A percentile compares a stretch with the other conserved stretches of the same genome.
These are phyloP conservation scores for Inga leiocalycina DNA, from an alignment of 306 rosid species.

Conservation along the genomic window DNA sequence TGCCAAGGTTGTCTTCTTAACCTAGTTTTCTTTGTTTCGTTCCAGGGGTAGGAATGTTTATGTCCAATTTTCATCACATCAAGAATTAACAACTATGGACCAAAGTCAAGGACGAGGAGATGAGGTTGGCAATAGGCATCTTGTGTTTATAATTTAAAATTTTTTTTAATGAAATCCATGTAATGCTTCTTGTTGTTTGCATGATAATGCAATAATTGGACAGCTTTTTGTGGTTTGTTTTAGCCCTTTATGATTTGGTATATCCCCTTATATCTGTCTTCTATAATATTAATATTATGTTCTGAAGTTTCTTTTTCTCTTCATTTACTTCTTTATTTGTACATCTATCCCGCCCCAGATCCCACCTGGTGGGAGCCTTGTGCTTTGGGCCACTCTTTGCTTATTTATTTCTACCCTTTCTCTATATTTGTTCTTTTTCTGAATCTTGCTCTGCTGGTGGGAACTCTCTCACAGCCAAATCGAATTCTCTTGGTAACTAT, in stretches of 20 bases:
- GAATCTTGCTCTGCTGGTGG: slow-evolving; percentile 64
- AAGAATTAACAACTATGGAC: slow-evolving; percentile 82
- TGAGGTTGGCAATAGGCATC: slow-evolving; percentile 79
- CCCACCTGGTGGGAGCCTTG: too few species aligned
- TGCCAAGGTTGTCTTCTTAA: slow-evolving; percentile 9
- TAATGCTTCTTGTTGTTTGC: slow-evolving; percentile 20
- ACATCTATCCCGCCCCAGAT: background rate
- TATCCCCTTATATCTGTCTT: background rate
- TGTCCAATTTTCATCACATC: slow-evolving; percentile 92
- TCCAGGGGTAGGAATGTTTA: slow-evolving; percentile 91
- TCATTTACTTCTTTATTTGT: slow-evolving; percentile 11
- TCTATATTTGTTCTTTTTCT: slow-evolving; percentile 73
- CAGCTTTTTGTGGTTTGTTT: background rate
- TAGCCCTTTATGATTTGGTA: background rate
- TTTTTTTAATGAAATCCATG: background rate
- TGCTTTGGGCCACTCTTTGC: background rate
- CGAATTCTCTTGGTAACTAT: slow-evolving; percentile 88
- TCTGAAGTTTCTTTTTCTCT: slow-evolving; percentile 42
- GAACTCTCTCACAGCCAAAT: slow-evolving; percentile 75
- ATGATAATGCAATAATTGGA: background rate
- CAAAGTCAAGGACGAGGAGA: slow-evolving; percentile 94
- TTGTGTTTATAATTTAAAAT: slow-evolving; percentile 16
- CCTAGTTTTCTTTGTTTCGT: slow-evolving; percentile 16
- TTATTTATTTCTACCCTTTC: slow-evolving; percentile 72
- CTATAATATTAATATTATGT: slow-evolving; percentile 21